phyloP scores from a whole-genome alignment of 108 stramenopile genomes.

The Schizochytrium sp. region DNA sequence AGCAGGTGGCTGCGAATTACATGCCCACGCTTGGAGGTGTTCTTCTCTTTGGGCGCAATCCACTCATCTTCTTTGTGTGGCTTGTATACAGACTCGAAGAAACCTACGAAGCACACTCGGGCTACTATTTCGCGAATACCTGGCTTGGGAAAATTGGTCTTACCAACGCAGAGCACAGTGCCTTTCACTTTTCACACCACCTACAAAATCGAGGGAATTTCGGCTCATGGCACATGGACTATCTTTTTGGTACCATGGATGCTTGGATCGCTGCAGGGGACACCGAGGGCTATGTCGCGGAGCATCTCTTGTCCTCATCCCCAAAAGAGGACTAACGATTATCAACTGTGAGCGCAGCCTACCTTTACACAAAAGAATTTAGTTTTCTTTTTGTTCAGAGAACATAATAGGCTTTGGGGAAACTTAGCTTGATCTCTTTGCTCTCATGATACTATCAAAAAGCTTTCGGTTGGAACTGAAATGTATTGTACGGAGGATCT shows the following conservation, averaged over 20 bases:
- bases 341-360: background rate
- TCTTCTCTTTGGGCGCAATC: constrained; percentile 26
- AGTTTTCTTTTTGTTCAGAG: too few relatives aligned
- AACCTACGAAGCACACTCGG: constrained; percentile 33
- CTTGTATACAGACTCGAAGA: constrained; percentile 20
- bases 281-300: constrained; percentile 19
- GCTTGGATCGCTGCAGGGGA: constrained; percentile 5
- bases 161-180: background rate
- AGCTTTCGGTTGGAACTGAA: too few relatives aligned
- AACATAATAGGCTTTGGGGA: too few relatives aligned
- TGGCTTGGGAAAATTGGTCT: background rate
- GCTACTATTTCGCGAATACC: constrained; percentile 22
- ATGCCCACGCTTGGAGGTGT: constrained; percentile 28
- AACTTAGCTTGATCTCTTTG: too few relatives aligned
- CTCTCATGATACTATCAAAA: too few relatives aligned
- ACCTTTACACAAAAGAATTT: background rate
- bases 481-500: too few relatives aligned
- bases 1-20: constrained; percentile 21
- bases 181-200: constrained; percentile 30
- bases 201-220: constrained; percentile 21
- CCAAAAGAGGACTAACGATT: background rate
- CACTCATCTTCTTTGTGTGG: constrained; percentile 24
- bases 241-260: constrained; percentile 31
- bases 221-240: constrained; percentile 26
- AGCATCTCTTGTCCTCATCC: background rate